Evolutionary conservation across 176 grass and related monocot species (phyloP).

Genomic region (Oryza coarctata): DNA sequence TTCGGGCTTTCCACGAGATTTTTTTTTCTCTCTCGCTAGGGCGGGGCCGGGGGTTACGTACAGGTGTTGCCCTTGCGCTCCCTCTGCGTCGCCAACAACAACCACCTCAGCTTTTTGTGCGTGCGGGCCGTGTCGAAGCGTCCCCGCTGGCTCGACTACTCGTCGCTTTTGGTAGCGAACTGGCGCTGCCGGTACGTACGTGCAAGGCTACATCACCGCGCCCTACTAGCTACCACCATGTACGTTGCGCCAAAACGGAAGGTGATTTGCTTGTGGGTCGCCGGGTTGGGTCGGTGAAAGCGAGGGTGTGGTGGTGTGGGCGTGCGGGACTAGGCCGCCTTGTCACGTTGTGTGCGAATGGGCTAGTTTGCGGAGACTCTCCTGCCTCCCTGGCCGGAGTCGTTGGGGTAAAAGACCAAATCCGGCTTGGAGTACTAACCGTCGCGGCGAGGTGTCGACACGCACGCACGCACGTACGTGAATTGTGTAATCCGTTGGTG

Average conservation of each 20-base stretch:
- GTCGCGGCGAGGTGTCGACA: background rate
- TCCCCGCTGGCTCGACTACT: too few relatives aligned
- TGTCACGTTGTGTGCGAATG: background rate
- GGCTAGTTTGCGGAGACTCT: background rate
- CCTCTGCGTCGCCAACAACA: background rate
- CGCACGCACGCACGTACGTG: background rate
- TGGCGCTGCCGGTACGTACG: background rate
- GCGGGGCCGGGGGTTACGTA: background rate
- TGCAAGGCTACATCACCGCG: background rate
- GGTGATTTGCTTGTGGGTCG: background rate
- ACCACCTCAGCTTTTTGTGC: constrained; percentile 11
- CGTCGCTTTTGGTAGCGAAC: background rate
- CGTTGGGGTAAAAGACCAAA: constrained; percentile 6
- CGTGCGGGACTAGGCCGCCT: background rate
- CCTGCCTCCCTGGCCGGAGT: background rate
- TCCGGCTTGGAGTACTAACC: background rate
- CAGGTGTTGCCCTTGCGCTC: constrained; percentile 30
- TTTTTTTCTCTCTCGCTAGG: background rate
- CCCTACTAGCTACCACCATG: background rate
- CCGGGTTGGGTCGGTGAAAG: background rate
- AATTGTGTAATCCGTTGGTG: constrained; percentile 2
- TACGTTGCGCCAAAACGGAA: constrained; percentile 6
- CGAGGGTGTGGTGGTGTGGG: background rate
- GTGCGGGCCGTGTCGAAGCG: constrained; percentile 27
- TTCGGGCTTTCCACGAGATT: background rate